phyloP scores from a whole-genome alignment of 768 basidiomycete species.

The Lactarius evosmus region DNA sequence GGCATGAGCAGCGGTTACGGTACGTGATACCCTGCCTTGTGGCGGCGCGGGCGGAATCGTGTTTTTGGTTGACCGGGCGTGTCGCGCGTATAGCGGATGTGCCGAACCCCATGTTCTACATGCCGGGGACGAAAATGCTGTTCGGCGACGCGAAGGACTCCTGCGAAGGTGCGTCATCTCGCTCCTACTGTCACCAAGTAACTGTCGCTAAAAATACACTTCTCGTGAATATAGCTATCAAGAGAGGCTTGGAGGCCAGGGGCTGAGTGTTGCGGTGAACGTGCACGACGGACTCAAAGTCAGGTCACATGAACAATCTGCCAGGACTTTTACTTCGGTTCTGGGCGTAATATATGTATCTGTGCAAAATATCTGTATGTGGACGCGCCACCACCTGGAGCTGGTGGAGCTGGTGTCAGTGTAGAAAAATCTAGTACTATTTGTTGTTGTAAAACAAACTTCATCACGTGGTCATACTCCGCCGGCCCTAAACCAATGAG shows the following conservation, averaged over 20 bases:
- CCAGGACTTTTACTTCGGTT: background rate
- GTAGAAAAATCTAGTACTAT: background rate
- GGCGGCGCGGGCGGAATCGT: background rate
- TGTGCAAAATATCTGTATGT: background rate
- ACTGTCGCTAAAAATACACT: no score
- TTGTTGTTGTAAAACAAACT: background rate
- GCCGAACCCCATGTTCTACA: conserved; percentile 92
- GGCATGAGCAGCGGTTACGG: conserved; percentile 88
- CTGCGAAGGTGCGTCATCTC: conserved; percentile 62
- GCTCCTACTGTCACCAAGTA: background rate
- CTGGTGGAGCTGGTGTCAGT: background rate
- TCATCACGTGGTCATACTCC: background rate
- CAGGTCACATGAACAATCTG: conserved; percentile 2
- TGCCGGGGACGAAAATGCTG: conserved; percentile 85
- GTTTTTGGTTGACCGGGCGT: background rate
- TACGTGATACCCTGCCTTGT: conserved; percentile 31
- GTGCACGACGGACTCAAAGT: background rate
- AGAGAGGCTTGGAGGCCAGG: conserved; percentile 35
- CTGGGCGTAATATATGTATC: background rate
- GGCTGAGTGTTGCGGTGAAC: conserved; percentile 10
- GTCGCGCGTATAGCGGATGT: conserved; percentile 61
- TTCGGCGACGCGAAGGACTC: conserved; percentile 91
- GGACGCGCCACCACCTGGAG: background rate
- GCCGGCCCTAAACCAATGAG: conserved; percentile 22
- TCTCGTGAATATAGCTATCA: conserved; percentile 32